Percentiles rank a stretch among this genome's conserved stretches.
Evolutionary conservation across 139 green algal species (phyloP).

Genomic region (Chlamydomonas eustigma): DNA sequence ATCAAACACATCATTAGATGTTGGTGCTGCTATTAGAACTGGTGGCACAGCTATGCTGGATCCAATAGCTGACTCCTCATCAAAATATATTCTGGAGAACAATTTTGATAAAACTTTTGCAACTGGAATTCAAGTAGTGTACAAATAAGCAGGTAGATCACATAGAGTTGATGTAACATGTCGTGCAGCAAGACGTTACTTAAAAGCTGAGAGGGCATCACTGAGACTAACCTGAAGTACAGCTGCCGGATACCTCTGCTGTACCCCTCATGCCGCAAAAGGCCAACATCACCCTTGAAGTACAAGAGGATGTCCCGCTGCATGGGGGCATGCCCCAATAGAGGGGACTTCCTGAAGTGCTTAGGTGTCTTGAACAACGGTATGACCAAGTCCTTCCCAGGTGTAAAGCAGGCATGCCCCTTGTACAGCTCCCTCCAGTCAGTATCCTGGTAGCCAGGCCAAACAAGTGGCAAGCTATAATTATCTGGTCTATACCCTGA

Average conservation of each 20-base stretch:
- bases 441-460: neutral
- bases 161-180: neutral
- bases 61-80: too few species aligned
- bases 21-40: too few species aligned
- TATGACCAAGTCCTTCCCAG: constrained; percentile 45
- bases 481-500: neutral
- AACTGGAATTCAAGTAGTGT: neutral
- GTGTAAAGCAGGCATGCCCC: constrained; percentile 38
- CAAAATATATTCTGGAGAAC: too few species aligned
- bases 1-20: neutral
- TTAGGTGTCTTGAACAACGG: constrained; percentile 28
- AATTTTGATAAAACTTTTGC: neutral
- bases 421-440: neutral
- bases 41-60: too few species aligned
- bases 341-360: constrained; percentile 20
- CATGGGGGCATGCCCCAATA: neutral
- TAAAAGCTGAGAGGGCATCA: constrained; percentile 1
- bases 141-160: neutral
- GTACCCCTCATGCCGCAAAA: constrained; percentile 21
- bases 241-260: constrained; percentile 34
- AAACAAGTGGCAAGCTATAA: neutral
- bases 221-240: constrained; percentile 24
- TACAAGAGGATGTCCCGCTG: constrained; percentile 4
- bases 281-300: constrained; percentile 6
- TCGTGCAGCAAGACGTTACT: neutral